Evolutionary conservation across 495 filamentous ascomycete genomes (phyloP).

Genomic region (Penicillium atrosanguineum): DNA sequence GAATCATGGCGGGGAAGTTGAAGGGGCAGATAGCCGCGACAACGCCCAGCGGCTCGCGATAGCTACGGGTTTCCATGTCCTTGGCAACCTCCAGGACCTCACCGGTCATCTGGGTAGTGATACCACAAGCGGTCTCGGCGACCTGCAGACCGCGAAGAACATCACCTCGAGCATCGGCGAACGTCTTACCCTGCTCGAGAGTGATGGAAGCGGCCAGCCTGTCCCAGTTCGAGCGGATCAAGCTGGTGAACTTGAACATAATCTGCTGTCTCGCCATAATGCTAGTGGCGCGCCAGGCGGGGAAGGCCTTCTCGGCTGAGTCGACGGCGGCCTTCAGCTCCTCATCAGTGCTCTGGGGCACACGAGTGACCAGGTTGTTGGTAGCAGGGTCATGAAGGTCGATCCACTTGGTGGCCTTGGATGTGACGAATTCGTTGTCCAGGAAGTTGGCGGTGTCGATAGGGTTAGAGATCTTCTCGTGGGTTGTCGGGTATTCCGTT

Average conservation of each 20-base stretch:
- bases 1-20: slow-evolving; percentile 99
- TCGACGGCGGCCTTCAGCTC: slow-evolving; percentile 86
- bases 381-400: slow-evolving; percentile 94
- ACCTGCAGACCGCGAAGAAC: slow-evolving; percentile 95
- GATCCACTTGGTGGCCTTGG: slow-evolving; percentile 76
- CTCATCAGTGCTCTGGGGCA: slow-evolving; percentile 88
- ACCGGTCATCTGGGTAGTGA: slow-evolving; percentile 89
- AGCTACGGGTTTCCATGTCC: slow-evolving; percentile 97
- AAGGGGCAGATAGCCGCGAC: slow-evolving; percentile 98
- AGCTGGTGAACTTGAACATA: slow-evolving; percentile 90
- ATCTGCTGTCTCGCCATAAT: slow-evolving; percentile 87
- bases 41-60: slow-evolving; percentile 89
- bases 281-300: slow-evolving; percentile 79
- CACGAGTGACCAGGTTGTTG: slow-evolving; percentile 96
- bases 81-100: slow-evolving; percentile 96
- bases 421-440: slow-evolving; percentile 83
- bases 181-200: slow-evolving; percentile 97
- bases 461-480: slow-evolving; percentile 71
- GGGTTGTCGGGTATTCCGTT: slow-evolving; percentile 73
- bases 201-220: slow-evolving; percentile 93
- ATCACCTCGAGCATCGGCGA: slow-evolving; percentile 92
- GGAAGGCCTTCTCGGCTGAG: slow-evolving; percentile 87
- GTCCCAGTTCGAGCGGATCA: slow-evolving; percentile 96
- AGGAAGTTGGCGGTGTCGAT: slow-evolving; percentile 87
- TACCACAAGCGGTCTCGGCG: slow-evolving; percentile 91